Evolutionary conservation across 2,329 filamentous ascomycete species (phyloP).

Genomic region (Aspergillus sp.): DNA sequence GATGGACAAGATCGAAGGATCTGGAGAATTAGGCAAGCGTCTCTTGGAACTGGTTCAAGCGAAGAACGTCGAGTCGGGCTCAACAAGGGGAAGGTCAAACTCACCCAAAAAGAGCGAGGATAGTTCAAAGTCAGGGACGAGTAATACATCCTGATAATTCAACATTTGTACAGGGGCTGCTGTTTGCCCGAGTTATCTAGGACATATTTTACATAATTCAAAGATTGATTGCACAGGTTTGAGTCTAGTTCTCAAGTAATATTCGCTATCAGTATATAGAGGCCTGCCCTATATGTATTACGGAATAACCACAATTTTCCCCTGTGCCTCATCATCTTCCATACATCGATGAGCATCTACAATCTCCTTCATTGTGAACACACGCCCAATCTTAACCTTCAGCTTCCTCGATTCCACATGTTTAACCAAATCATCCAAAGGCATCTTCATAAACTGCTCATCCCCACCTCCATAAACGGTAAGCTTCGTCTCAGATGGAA

Average conservation of each 20-base stretch:
- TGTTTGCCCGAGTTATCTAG: too few species aligned
- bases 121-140: not conserved
- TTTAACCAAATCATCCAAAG: constrained; percentile 33
- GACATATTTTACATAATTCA: too few species aligned
- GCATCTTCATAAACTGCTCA: constrained; percentile 37
- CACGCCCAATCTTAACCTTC: constrained; percentile 37
- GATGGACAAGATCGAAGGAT: constrained; percentile 71
- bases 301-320: constrained; percentile 40
- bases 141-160: not conserved
- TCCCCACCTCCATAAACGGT: constrained; percentile 37
- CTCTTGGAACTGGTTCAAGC: constrained; percentile 49
- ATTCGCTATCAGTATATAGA: too few species aligned
- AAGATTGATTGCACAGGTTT: too few species aligned
- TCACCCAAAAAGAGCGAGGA: not conserved
- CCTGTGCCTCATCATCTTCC: constrained; percentile 40
- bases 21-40: constrained; percentile 64
- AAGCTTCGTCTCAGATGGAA: constrained; percentile 35
- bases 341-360: constrained; percentile 41
- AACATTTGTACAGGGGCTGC: not conserved
- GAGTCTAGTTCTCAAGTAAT: too few species aligned
- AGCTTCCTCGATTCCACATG: constrained; percentile 34
- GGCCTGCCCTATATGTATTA: not conserved
- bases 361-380: constrained; percentile 41
- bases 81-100: not conserved
- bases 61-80: constrained; percentile 25